A percentile compares a stretch with the other conserved stretches of the same genome.
These are phyloP conservation scores for Eucalyptus leucophloia DNA, from an alignment of 345 rosid genomes.

Conservation along the genomic window DNA sequence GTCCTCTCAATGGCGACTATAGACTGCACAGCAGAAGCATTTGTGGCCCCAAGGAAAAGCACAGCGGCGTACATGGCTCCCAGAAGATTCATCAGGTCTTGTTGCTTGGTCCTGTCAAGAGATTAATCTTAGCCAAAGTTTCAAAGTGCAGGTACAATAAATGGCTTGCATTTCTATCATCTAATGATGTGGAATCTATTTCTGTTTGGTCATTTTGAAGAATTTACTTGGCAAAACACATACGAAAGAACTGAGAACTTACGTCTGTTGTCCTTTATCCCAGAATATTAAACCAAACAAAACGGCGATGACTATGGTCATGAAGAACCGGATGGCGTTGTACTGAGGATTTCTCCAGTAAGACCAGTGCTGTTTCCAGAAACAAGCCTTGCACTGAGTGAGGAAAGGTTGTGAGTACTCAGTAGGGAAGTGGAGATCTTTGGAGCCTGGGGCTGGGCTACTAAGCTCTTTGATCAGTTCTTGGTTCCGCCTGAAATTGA, in stretches of 20 bases:
- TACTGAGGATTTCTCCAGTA: constrained; percentile 66
- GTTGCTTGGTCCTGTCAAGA: constrained; percentile 20
- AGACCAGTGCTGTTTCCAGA: constrained; percentile 63
- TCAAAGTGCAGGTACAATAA: background rate
- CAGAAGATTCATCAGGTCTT: constrained; percentile 44
- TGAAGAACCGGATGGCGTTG: constrained; percentile 35
- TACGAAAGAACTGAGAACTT: background rate
- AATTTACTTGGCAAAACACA: background rate
- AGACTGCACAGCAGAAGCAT: constrained; percentile 45
- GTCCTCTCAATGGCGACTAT: constrained; percentile 49
- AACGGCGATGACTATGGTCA: background rate
- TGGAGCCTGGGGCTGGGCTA: background rate
- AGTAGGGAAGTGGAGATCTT: background rate
- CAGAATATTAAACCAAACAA: background rate
- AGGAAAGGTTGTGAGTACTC: background rate
- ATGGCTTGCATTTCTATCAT: background rate
- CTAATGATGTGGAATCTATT: background rate
- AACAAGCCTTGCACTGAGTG: constrained; percentile 48
- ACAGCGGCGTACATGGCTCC: constrained; percentile 62
- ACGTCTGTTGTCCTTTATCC: background rate
- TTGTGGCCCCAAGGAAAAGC: constrained; percentile 50
- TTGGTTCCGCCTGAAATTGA: background rate
- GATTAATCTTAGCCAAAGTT: background rate
- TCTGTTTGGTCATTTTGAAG: background rate
- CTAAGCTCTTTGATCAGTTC: background rate